Conservation (phyloP, 2,329 filamentous ascomycete species). For the Penicillium concentricum region DNA sequence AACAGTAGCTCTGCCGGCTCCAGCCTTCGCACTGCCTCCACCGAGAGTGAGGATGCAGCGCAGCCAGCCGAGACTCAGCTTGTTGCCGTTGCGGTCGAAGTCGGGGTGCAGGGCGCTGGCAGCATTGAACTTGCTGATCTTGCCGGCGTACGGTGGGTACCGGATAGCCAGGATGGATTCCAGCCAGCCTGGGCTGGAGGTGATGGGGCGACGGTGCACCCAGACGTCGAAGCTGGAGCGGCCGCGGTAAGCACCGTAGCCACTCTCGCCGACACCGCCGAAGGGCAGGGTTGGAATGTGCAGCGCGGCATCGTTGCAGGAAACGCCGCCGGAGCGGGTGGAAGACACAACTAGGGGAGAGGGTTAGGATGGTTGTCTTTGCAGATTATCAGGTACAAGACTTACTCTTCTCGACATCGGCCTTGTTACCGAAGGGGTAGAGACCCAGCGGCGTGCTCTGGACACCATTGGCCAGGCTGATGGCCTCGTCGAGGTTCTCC, state of each 20-base stretch:
- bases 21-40: conserved; percentile 40
- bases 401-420: conserved; percentile 71
- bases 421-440: conserved; percentile 79
- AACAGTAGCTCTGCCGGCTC: conserved; percentile 35
- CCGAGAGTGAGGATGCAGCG: conserved; percentile 42
- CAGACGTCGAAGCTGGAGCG: conserved; percentile 65
- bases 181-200: conserved; percentile 60
- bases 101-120: conserved; percentile 56
- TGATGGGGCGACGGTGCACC: conserved; percentile 59
- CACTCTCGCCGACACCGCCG: conserved; percentile 79
- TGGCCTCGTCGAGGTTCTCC: conserved; percentile 78
- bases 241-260: conserved; percentile 74
- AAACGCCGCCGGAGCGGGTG: conserved; percentile 67
- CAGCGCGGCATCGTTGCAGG: conserved; percentile 60
- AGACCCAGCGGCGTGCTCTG: conserved; percentile 80
- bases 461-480: conserved; percentile 75
- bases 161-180: conserved; percentile 57
- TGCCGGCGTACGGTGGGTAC: conserved; percentile 62
- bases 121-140: conserved; percentile 51
- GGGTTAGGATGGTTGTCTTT: background rate
- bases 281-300: conserved; percentile 75
- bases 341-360: conserved; percentile 54
- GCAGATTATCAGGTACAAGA: background rate
- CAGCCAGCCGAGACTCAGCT: conserved; percentile 40
- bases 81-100: conserved; percentile 59